Base-by-base conservation (phyloP, 2,329 filamentous ascomycete genomes). In the Aquanectria penicillioides region DNA sequence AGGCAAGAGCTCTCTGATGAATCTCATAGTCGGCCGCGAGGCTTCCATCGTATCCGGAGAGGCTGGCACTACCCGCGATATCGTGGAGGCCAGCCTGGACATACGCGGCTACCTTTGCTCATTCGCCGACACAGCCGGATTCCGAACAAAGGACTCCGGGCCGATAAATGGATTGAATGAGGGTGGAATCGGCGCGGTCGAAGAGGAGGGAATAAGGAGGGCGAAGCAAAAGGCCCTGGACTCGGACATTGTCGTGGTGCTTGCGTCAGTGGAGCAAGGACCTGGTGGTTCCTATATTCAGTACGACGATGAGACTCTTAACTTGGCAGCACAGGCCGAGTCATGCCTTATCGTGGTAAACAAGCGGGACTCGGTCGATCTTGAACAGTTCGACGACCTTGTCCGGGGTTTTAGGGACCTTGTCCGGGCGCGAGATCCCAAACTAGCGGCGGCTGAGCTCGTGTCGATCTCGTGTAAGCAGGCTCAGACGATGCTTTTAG, bases 41-140 rank as follows among this genome's bases (percentile, higher is more conserved):
- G 95, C 95, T 3, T 96, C 94, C 4, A 99, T 99, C 68, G 95
- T 99, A 7, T 97, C 93, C 38, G 84, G 88, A 1, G 94, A 98
- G 77, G 93, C 93, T 33, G 95, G 95, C 0, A 99, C 95, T 1
- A 99, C 95, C 6, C 81, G 95, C 59, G 95, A 99, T 77, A 89
- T 99, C 49, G 89, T 99, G 10, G 95, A 99, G 78, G 91, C 95
- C 1, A 90, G 90, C 23, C 83, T 99, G 22, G 95, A 99, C 76
- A 83, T 99, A 43, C 88, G 89, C 1, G 95, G 95, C 0, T 99
- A 91, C 78, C 87, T 96, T 46, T 97, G 94, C 75, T 92, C 91
- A n/a, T 89, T 99, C 71, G 94, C 94, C 13, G 95, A 99, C 77
- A 98, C 95, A 69, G 95, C 95, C 17, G 95, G 95, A 1, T 86